A percentile compares a stretch with the other conserved stretches of the same genome.
Evolutionary conservation across 148 eudicot genomes (phyloP).

Genomic region (Rheum nobile): DNA sequence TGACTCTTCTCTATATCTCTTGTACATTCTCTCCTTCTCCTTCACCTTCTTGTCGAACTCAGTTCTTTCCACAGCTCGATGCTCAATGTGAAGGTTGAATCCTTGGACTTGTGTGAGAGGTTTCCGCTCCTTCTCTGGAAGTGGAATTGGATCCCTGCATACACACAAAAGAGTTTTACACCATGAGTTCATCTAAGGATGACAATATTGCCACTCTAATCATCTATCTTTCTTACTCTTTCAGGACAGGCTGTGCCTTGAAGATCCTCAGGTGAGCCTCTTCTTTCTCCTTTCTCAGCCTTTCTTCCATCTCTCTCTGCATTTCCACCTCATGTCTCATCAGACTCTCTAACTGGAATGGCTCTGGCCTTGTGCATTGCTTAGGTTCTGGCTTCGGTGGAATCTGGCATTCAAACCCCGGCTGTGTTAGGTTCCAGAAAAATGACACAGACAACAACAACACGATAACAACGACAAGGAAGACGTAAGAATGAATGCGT

Average conservation of each 20-base stretch:
- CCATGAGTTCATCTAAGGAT: neutral
- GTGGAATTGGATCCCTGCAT: constrained; percentile 79
- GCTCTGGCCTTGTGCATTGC: constrained; percentile 74
- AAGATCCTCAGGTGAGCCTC: constrained; percentile 76
- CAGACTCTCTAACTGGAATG: constrained; percentile 76
- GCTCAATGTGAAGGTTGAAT: constrained; percentile 62
- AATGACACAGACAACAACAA: neutral
- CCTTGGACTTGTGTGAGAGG: constrained; percentile 84
- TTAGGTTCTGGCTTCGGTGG: constrained; percentile 94
- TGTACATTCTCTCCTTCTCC: constrained; percentile 76
- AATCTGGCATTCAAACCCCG: constrained; percentile 29
- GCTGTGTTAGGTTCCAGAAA: neutral
- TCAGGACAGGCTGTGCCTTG: constrained; percentile 78
- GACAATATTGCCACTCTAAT: neutral
- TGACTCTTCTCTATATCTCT: constrained; percentile 87
- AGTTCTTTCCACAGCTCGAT: constrained; percentile 79
- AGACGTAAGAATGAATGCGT: constrained; percentile 7
- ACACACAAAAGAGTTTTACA: neutral
- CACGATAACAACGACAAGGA: neutral
- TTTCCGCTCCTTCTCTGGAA: constrained; percentile 70
- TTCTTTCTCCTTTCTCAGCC: constrained; percentile 53
- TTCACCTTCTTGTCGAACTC: constrained; percentile 85
- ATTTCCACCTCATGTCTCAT: constrained; percentile 82
- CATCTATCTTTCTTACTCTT: constrained; percentile 35
- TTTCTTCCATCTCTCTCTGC: constrained; percentile 81